Conservation (phyloP, 192 early-diverging fungal species). For the Cetraspora pellucida region DNA sequence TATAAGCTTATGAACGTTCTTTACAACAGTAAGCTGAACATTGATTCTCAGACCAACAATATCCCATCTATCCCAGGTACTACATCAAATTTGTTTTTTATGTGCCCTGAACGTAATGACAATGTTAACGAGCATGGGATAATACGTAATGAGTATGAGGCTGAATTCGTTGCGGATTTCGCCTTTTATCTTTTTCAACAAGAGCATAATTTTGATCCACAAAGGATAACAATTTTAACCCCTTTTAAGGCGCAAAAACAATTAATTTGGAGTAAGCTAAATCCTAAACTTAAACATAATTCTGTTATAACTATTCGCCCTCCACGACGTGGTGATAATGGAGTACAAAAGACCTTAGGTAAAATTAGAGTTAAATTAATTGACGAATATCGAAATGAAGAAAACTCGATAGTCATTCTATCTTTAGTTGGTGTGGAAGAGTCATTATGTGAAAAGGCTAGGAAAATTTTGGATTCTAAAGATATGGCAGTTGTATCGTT, state of each 20-base stretch:
- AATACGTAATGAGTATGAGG: constrained; percentile 41
- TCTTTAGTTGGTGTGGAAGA: constrained; percentile 66
- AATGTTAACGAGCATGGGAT: neutral
- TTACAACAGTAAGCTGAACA: neutral
- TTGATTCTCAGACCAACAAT: neutral
- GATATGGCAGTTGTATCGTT: constrained; percentile 56
- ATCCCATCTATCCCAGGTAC: neutral
- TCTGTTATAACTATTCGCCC: constrained; percentile 27
- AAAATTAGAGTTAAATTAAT: constrained; percentile 88
- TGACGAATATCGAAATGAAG: constrained; percentile 94
- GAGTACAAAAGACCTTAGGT: neutral
- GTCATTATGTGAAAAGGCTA: constrained; percentile 78
- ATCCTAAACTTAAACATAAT: constrained; percentile 5
- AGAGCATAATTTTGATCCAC: constrained; percentile 31
- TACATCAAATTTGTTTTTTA: neutral
- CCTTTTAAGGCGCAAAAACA: constrained; percentile 54
- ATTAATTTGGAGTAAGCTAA: constrained; percentile 31
- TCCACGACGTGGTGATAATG: too few relatives aligned
- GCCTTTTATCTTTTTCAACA: constrained; percentile 43
- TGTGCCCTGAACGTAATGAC: neutral
- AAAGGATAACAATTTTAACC: constrained; percentile 49
- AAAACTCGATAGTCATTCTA: constrained; percentile 96
- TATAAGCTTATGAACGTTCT: neutral
- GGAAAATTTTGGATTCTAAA: constrained; percentile 75
- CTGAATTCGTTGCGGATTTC: constrained; percentile 28